A percentile compares a stretch with the other conserved stretches of the same genome.
These are phyloP conservation scores for Claviceps citrina DNA, from an alignment of 2,329 filamentous ascomycete genomes.

Conservation along the genomic window DNA sequence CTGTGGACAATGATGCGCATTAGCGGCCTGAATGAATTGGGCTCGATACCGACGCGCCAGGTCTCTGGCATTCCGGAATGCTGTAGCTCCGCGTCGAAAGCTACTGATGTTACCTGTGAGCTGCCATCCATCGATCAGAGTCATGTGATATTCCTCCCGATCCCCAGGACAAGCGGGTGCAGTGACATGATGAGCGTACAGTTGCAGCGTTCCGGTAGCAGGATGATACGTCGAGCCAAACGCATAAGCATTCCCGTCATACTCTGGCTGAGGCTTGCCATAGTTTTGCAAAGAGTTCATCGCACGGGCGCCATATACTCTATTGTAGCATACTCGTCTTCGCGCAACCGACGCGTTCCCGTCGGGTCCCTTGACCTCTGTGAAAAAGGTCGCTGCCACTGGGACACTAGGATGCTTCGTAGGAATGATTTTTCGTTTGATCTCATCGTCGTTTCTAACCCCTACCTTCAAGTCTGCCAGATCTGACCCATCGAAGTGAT, in stretches of 20 bases:
- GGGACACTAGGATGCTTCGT: conserved; percentile 17
- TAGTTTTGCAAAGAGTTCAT: conserved; percentile 22
- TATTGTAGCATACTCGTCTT: conserved; percentile 21
- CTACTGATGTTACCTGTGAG: conserved; percentile 14
- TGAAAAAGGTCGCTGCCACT: conserved; percentile 23
- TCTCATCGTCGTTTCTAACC: neutral
- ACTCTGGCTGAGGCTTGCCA: conserved; percentile 11
- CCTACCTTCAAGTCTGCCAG: neutral
- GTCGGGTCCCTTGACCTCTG: conserved; percentile 21
- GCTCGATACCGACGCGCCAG: conserved; percentile 22
- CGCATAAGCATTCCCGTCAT: conserved; percentile 22
- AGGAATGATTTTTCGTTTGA: conserved; percentile 14
- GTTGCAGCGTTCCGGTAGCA: conserved; percentile 16
- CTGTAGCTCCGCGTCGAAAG: conserved; percentile 19
- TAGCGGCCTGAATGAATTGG: conserved; percentile 17
- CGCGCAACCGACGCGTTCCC: conserved; percentile 12
- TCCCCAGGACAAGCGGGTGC: conserved; percentile 5
- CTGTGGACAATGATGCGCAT: conserved; percentile 5
- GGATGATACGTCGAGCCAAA: conserved; percentile 22
- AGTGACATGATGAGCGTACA: conserved; percentile 19
- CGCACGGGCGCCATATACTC: conserved; percentile 19
- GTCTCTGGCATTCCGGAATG: conserved; percentile 24
- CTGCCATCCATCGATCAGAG: conserved; percentile 13
- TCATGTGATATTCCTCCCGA: conserved; percentile 22
- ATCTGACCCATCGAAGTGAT: neutral